These are phyloP conservation scores for Tulasnella sp. DNA, from an alignment of 768 basidiomycete genomes.

Conservation along the genomic window DNA sequence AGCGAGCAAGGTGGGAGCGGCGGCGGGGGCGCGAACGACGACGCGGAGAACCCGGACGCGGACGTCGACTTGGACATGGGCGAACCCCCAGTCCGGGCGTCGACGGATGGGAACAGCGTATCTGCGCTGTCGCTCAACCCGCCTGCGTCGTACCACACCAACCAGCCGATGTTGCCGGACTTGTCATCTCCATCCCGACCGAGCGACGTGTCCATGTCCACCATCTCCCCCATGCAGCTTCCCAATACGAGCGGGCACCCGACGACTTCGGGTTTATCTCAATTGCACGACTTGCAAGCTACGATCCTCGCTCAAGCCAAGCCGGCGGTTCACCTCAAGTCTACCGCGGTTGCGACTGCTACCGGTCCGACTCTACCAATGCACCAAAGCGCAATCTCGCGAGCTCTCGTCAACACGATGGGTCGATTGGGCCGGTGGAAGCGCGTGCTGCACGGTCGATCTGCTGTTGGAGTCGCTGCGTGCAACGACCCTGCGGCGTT, in stretches of 20 bases:
- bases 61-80: slow-evolving; percentile 26
- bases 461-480: slow-evolving; percentile 6
- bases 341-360: slow-evolving; percentile 40
- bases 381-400: slow-evolving; percentile 62
- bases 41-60: slow-evolving; percentile 17
- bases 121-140: not conserved
- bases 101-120: not conserved
- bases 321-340: slow-evolving; percentile 24
- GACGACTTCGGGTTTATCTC: slow-evolving; percentile 53
- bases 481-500: slow-evolving; percentile 11
- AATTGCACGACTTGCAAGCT: slow-evolving; percentile 52
- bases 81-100: not conserved
- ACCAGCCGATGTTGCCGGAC: slow-evolving; percentile 21
- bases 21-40: not conserved
- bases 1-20: not conserved
- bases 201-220: slow-evolving; percentile 19
- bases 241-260: slow-evolving; percentile 52
- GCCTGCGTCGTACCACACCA: not conserved
- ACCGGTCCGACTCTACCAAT: slow-evolving; percentile 48
- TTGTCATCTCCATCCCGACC: not conserved
- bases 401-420: slow-evolving; percentile 75
- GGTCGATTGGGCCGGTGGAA: slow-evolving; percentile 79
- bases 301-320: slow-evolving; percentile 41
- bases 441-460: slow-evolving; percentile 50
- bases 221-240: slow-evolving; percentile 35